Percentiles rank a stretch among this genome's conserved stretches.
phyloP scores from a whole-genome alignment of 805 yeast genomes.

The Candida alai region DNA sequence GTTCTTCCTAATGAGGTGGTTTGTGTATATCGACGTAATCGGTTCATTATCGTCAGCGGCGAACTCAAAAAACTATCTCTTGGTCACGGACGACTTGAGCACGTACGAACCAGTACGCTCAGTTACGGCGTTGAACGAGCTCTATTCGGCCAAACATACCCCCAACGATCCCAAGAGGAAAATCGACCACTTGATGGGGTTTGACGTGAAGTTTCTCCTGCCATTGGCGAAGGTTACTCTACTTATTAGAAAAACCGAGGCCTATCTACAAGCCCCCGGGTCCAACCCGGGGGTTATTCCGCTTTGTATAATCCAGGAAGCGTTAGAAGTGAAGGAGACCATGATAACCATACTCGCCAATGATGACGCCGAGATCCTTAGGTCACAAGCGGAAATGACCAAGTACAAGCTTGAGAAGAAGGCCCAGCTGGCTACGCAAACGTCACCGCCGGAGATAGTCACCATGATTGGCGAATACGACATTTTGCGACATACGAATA shows the following conservation, averaged over 20 bases:
- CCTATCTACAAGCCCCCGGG: constrained; percentile 11
- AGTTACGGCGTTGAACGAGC: constrained; percentile 17
- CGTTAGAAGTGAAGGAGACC: constrained; percentile 24
- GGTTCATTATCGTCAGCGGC: constrained; percentile 58
- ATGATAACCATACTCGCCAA: constrained; percentile 17
- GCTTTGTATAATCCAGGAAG: constrained; percentile 17
- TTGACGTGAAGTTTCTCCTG: constrained; percentile 60
- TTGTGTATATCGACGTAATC: constrained; percentile 61
- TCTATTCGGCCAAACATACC: constrained; percentile 8
- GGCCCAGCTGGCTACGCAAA: constrained; percentile 2
- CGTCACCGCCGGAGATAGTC: constrained; percentile 15
- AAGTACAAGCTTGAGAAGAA: constrained; percentile 10
- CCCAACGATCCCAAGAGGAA: constrained; percentile 26
- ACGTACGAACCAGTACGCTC: constrained; percentile 19
- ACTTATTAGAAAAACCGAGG: constrained; percentile 27
- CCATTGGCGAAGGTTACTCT: constrained; percentile 47
- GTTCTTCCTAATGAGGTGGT: constrained; percentile 63
- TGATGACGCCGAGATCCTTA: constrained; percentile 27
- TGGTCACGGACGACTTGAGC: constrained; percentile 15
- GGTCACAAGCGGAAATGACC: constrained; percentile 18
- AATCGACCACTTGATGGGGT: constrained; percentile 62
- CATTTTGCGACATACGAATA: constrained; percentile 46
- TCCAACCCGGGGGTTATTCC: constrained; percentile 14
- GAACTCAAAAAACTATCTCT: constrained; percentile 27
- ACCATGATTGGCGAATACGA: constrained; percentile 27